Evolutionary conservation across 768 basidiomycete species (phyloP), one percentile per base, ranked within the genome.

Genomic region (Russula foetens): DNA sequence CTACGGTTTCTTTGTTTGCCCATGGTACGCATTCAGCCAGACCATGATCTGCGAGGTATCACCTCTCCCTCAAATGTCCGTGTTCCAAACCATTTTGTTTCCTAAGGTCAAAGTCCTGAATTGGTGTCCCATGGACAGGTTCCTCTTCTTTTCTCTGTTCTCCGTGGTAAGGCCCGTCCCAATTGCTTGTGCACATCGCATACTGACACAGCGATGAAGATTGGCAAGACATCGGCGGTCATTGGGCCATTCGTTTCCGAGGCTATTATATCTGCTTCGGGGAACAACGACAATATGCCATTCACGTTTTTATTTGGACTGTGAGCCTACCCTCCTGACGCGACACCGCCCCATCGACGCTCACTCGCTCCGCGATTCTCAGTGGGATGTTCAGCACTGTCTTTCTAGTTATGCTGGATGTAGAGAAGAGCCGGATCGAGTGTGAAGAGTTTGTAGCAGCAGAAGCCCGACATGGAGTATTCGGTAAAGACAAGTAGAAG

Each of bases 11-110:
- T 77, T 86, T 79, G 84, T 87, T 4, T 88, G 86, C 65, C 86
- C 86, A 3, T 88, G 86, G 86, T 89, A 88, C 68, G 86, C 87
- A 46, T 88, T 88, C 68, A 87, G 86, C 68, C 85, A 88, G 70
- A 89, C 86, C 1, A 86, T 90, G 88, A 90, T 90, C 60, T 85
- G 82, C 69, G 86, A 90, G 65, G 86, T 90, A 28, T 86, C 83
- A 43, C 85, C 84, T 41, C 71, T 83, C 55, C 81, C 84, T 35
- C 88, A 87, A 72, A 88, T 86, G 86, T 84, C 69, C 39, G 75
- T 69, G 23, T 19, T 19, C 7, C n/a, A 6, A n/a, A 60, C 46
- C 8, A 23, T 47, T 38, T 24, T 46, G 53, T 26, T 47, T 9
- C 21, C 29, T 12, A 21, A 26, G 31, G n/a, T 29, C 21, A 26